A percentile compares a stretch with the other conserved stretches of the same genome.
These are phyloP conservation scores for Polyporus arcularius DNA, from an alignment of 768 basidiomycete species.

Conservation along the genomic window DNA sequence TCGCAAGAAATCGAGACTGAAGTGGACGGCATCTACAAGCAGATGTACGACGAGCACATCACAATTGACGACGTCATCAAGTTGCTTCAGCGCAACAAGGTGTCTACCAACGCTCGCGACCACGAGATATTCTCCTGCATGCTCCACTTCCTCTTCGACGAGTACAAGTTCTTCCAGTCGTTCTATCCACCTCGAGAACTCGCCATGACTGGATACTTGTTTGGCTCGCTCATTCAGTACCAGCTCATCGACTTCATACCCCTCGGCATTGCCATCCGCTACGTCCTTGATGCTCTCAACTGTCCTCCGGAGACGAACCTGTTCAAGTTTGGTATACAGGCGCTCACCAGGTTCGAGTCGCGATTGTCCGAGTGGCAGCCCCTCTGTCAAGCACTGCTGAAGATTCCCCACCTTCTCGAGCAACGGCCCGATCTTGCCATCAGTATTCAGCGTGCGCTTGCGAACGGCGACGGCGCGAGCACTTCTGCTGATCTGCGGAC, in stretches of 20 bases:
- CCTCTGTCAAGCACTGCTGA: constrained; percentile 84
- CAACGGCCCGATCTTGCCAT: constrained; percentile 79
- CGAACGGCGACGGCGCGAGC: constrained; percentile 46
- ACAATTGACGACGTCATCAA: constrained; percentile 92
- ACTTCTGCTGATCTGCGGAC: constrained; percentile 42
- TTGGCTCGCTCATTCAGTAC: constrained; percentile 93
- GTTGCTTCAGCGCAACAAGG: constrained; percentile 84
- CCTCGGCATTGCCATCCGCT: constrained; percentile 94
- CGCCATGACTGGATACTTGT: constrained; percentile 93
- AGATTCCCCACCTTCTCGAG: constrained; percentile 85
- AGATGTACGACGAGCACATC: constrained; percentile 96
- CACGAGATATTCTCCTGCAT: constrained; percentile 99
- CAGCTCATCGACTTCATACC: constrained; percentile 93
- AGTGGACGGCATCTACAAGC: constrained; percentile 94
- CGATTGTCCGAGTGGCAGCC: constrained; percentile 92
- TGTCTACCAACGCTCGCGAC: constrained; percentile 78
- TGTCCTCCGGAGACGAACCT: constrained; percentile 90
- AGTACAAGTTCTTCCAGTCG: constrained; percentile 99
- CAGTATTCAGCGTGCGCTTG: constrained; percentile 69
- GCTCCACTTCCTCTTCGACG: constrained; percentile 99
- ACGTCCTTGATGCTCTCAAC: constrained; percentile 90
- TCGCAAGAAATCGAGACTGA: constrained; percentile 87
- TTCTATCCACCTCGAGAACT: constrained; percentile 94
- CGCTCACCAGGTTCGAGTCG: constrained; percentile 83
- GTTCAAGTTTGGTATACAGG: constrained; percentile 94